These are phyloP conservation scores for Mortierella claussenii DNA, from an alignment of 192 early-diverging fungal genomes.

Conservation along the genomic window DNA sequence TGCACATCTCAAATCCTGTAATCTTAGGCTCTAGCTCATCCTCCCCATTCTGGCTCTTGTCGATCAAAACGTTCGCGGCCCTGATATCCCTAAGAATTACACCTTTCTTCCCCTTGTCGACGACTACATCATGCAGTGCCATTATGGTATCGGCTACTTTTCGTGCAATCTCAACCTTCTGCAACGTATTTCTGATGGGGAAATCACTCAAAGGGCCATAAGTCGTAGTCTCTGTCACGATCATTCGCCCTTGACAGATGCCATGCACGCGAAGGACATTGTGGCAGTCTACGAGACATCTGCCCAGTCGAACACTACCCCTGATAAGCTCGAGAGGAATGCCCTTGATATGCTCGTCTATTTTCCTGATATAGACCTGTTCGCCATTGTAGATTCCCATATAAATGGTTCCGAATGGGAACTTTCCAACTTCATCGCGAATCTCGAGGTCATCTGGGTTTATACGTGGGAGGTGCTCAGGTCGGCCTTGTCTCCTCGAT, in stretches of 20 bases:
- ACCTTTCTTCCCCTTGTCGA: background rate
- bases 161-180: conserved; percentile 25
- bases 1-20: conserved; percentile 37
- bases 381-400: conserved; percentile 13
- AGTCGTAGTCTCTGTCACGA: conserved; percentile 13
- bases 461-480: background rate
- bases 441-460: conserved; percentile 24
- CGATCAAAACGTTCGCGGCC: conserved; percentile 29
- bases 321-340: conserved; percentile 2
- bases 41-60: too few relatives aligned
- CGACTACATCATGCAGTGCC: conserved; percentile 5
- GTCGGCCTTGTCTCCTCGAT: background rate
- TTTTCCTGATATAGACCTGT: conserved; percentile 14
- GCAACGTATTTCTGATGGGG: conserved; percentile 3
- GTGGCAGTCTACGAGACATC: conserved; percentile 7
- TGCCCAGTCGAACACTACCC: background rate
- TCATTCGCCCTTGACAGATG: conserved; percentile 26
- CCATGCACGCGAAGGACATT: conserved; percentile 16
- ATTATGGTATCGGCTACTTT: conserved; percentile 29
- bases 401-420: conserved; percentile 22
- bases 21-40: conserved; percentile 24
- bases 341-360: conserved; percentile 5
- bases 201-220: conserved; percentile 18
- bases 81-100: conserved; percentile 35
- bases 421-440: conserved; percentile 16